Conservation (phyloP, 2,329 filamentous ascomycete genomes). For the Periconia macrospinosa region DNA sequence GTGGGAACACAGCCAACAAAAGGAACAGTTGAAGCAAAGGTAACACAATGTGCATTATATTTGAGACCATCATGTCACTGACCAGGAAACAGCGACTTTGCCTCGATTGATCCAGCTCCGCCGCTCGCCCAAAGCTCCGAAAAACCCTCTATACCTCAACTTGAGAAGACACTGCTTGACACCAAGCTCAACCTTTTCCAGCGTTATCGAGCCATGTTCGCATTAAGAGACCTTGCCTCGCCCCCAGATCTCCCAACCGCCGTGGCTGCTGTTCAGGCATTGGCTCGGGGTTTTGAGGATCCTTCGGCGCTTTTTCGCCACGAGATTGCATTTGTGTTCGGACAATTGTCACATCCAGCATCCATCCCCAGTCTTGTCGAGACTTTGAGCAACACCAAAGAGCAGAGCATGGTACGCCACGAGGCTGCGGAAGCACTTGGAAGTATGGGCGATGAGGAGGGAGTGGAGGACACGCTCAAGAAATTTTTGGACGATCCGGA, state of each 20-base stretch:
- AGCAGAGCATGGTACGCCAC: constrained; percentile 95
- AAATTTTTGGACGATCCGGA: constrained; percentile 87
- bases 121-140: constrained; percentile 72
- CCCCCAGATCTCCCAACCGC: constrained; percentile 90
- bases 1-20: constrained; percentile 73
- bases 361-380: constrained; percentile 87
- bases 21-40: constrained; percentile 81
- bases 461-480: constrained; percentile 83
- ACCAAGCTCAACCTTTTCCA: constrained; percentile 79
- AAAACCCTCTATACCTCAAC: constrained; percentile 67
- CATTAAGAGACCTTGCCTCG: constrained; percentile 89
- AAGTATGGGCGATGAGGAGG: constrained; percentile 88
- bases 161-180: constrained; percentile 79
- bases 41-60: neutral
- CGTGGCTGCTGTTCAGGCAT: constrained; percentile 79
- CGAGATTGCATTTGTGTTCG: constrained; percentile 98
- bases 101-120: constrained; percentile 92
- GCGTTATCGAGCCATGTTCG: constrained; percentile 97
- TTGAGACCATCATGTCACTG: neutral
- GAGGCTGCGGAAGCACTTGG: constrained; percentile 96
- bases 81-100: constrained; percentile 71
- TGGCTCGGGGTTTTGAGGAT: constrained; percentile 84
- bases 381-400: constrained; percentile 74
- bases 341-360: constrained; percentile 93
- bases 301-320: constrained; percentile 92